Base-by-base conservation (phyloP, 768 basidiomycete genomes). In the Pleurotus tuoliensis region DNA sequence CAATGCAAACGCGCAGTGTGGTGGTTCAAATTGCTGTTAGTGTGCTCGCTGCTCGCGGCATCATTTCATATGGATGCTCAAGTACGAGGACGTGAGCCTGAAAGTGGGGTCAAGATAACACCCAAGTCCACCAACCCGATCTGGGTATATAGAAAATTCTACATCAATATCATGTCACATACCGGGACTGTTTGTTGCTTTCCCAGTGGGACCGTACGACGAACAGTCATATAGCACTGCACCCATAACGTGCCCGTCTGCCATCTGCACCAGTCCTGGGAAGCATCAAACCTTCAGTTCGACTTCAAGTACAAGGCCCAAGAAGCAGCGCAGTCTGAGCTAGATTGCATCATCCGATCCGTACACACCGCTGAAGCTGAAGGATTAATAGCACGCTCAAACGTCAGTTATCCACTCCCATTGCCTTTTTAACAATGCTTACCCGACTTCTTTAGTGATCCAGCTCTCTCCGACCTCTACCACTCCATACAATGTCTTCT, bases 281-380 rank as follows among this genome's bases (percentile, higher is more conserved):
- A 51, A 51, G 49, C 49, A 51, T 51, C 49, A 51, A 51, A 51
- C 49, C 34, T 51, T 37, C 49, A 15, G n/a, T n/a, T 44, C 41
- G 20, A n/a, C n/a, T 44, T n/a, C 20, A 20, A 20, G 22, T 18
- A 16, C 34, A 25, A 51, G 49, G 49, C 8, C 49, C 49, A 12
- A 37, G 49, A 51, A 51, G 49, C 30, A 13, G n/a, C 22, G 24
- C 7, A n/a, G 18, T 24, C 9, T 48, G 22, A 34, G 30, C 27
- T 15, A 51, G 49, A 51, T 51, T 51, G 49, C 16, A n/a, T 30
- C 22, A 18, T 51, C 30, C 49, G 49, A 51, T 51, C 49, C 49
- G 49, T 51, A 34, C 22, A 51, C 49, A 18, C 49, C 49, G 49
- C 49, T 30, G 24, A 18, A 16, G 49, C 49, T 30, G 24, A 18